Evolutionary conservation across 768 basidiomycete genomes (phyloP).

Genomic region (Dentipellis fragilis): DNA sequence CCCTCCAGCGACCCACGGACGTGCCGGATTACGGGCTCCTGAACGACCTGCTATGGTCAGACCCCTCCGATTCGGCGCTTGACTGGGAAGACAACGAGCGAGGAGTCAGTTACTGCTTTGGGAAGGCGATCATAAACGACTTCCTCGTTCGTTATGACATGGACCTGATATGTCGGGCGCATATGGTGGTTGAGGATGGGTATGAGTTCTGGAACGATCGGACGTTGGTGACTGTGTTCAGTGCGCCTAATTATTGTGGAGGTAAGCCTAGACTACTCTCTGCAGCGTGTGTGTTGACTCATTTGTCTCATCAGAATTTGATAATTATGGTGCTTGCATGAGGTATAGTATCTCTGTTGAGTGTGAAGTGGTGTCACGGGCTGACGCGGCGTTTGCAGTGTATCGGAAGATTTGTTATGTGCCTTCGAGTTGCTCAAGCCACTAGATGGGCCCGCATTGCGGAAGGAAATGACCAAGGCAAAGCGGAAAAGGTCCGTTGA

Average conservation of each 20-base stretch:
- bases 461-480: slow-evolving; percentile 98
- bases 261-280: slow-evolving; percentile 43
- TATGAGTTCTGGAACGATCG: slow-evolving; percentile 99
- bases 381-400: slow-evolving; percentile 33
- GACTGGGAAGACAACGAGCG: slow-evolving; percentile 99
- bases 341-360: slow-evolving; percentile 38
- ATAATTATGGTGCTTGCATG: slow-evolving; percentile 94
- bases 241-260: slow-evolving; percentile 94
- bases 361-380: not conserved
- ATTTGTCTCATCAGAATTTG: slow-evolving; percentile 55
- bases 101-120: slow-evolving; percentile 98
- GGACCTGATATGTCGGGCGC: slow-evolving; percentile 98
- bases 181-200: slow-evolving; percentile 99
- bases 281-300: slow-evolving; percentile 10
- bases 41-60: slow-evolving; percentile 96
- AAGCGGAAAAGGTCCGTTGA: slow-evolving; percentile 83
- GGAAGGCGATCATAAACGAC: slow-evolving; percentile 93
- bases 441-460: slow-evolving; percentile 84
- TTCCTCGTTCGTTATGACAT: slow-evolving; percentile 94
- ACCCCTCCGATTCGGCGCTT: slow-evolving; percentile 92
- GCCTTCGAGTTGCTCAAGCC: slow-evolving; percentile 97
- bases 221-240: slow-evolving; percentile 96
- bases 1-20: slow-evolving; percentile 95
- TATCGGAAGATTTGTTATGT: slow-evolving; percentile 94
- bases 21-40: slow-evolving; percentile 97